Base-by-base conservation (phyloP, 176 grass and related monocot species). In the Oropetium thomaeum region DNA sequence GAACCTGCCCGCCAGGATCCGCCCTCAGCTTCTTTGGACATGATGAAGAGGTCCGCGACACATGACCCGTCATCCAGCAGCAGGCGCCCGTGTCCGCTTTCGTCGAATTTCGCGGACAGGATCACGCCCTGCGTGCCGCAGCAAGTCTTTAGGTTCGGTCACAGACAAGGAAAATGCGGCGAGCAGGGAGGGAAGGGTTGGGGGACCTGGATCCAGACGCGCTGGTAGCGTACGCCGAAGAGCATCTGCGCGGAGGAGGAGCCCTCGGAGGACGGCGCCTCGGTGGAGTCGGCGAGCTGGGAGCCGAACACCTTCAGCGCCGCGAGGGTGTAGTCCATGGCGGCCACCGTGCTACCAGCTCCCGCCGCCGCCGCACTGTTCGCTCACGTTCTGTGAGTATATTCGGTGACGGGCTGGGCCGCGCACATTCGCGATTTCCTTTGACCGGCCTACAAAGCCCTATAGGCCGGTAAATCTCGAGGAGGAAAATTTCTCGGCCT, bases 131-230 rank as follows among this genome's bases (percentile, higher is more conserved):
- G 93, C 48, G 79, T 87, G 59, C 70, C 62, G 22, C 61, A 3
- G 61, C 70, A 20, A 81, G 34, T 26, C 51, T 55, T 79, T 63
- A 88, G 82, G 16, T 79, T 63, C 86, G 82, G 16, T 32, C 10
- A 13, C 43, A 15, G 38, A 44, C 44, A 9, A 58, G 78, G 22
- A 48, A 49, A 37, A 70, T 52, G 8, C 7, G 13, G 34, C n/a
- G 38, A 10, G 7, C 20, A 16, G 65, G 61, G 25, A 31, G n/a
- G 32, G 34, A 22, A 0, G 19, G 15, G 61, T 47, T n/a, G 16
- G 12, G 69, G 52, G 83, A 91, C 94, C 86, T 93, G 95, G 29
- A 97, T 35, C 95, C 95, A 97, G 78, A 79, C 86, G 84, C 95
- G 90, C 83, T 97, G 95, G 84, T 91, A 97, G 70, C 70, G 88